Evolutionary conservation across 208 protist species (phyloP).

Genomic region (Trypanosoma vivax): DNA sequence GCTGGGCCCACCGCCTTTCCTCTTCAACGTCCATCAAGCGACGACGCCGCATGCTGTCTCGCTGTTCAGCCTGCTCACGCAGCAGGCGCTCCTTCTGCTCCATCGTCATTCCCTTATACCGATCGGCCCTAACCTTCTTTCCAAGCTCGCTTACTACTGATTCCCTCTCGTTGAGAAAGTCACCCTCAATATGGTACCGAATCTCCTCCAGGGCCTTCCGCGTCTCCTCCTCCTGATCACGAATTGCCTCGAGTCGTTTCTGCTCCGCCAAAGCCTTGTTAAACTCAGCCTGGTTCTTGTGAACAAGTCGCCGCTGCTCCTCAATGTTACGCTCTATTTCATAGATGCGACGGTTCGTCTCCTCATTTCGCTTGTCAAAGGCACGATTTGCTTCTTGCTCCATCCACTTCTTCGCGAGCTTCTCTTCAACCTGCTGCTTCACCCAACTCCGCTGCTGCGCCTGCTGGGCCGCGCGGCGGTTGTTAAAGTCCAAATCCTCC

Average conservation of each 20-base stretch:
- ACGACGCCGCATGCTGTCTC: conserved; percentile 68
- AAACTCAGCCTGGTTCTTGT: conserved; percentile 76
- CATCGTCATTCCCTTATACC: conserved; percentile 72
- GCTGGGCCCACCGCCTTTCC: conserved; percentile 78
- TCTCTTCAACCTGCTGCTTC: conserved; percentile 83
- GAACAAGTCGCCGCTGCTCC: conserved; percentile 56
- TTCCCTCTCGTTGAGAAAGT: conserved; percentile 89
- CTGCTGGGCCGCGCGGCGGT: conserved; percentile 71
- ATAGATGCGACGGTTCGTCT: conserved; percentile 77
- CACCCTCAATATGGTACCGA: conserved; percentile 75
- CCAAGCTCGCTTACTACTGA: conserved; percentile 61
- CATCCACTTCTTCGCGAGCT: conserved; percentile 90
- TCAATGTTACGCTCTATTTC: conserved; percentile 72
- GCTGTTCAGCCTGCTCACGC: conserved; percentile 69
- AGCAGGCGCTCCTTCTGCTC: conserved; percentile 48
- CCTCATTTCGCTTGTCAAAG: conserved; percentile 84
- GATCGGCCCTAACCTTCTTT: conserved; percentile 67
- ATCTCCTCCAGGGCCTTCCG: conserved; percentile 86
- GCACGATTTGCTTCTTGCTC: conserved; percentile 76
- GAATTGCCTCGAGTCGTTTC: conserved; percentile 72
- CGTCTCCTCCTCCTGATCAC: conserved; percentile 72
- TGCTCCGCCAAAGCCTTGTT: conserved; percentile 85
- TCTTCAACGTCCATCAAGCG: conserved; percentile 85
- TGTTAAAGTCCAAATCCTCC: conserved; percentile 80
- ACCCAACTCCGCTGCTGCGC: conserved; percentile 81